Conservation (phyloP, 371 early-diverging fungal genomes). For the Saksenaea vasiformis region DNA sequence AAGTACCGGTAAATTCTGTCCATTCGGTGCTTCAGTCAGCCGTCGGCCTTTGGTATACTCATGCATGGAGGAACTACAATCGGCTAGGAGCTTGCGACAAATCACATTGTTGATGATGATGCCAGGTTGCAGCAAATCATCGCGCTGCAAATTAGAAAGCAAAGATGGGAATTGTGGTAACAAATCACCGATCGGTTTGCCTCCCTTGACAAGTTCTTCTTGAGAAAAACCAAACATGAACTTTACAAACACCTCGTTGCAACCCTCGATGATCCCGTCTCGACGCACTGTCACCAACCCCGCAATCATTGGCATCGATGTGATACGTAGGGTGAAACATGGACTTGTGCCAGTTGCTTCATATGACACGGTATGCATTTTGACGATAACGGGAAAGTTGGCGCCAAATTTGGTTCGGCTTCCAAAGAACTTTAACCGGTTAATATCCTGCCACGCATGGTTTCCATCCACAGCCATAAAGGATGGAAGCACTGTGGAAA, state of each 20-base stretch:
- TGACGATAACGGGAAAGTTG: conserved; percentile 63
- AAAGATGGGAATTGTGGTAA: conserved; percentile 64
- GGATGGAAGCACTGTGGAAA: conserved; percentile 47
- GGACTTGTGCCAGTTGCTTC: conserved; percentile 20
- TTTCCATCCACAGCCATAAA: conserved; percentile 19
- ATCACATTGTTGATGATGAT: conserved; percentile 40
- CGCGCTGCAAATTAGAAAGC: conserved; percentile 39
- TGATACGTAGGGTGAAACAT: conserved; percentile 47
- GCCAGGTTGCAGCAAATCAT: conserved; percentile 38
- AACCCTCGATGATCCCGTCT: conserved; percentile 60
- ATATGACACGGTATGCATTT: conserved; percentile 34
- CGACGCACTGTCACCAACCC: conserved; percentile 64
- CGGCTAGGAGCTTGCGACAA: conserved; percentile 32
- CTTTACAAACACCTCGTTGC: conserved; percentile 66
- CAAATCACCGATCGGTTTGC: conserved; percentile 50
- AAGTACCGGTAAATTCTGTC: conserved; percentile 49
- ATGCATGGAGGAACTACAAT: conserved; percentile 7
- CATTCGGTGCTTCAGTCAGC: conserved; percentile 36
- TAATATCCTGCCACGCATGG: conserved; percentile 32
- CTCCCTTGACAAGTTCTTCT: conserved; percentile 50
- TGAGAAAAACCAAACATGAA: conserved; percentile 68
- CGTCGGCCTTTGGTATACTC: conserved; percentile 12
- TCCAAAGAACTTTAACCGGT: conserved; percentile 61
- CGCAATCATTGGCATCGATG: conserved; percentile 70
- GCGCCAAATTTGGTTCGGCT: conserved; percentile 57